Base-by-base conservation (phyloP, 1,284 basidiomycete species). In the Apiotrichum gamsii region DNA sequence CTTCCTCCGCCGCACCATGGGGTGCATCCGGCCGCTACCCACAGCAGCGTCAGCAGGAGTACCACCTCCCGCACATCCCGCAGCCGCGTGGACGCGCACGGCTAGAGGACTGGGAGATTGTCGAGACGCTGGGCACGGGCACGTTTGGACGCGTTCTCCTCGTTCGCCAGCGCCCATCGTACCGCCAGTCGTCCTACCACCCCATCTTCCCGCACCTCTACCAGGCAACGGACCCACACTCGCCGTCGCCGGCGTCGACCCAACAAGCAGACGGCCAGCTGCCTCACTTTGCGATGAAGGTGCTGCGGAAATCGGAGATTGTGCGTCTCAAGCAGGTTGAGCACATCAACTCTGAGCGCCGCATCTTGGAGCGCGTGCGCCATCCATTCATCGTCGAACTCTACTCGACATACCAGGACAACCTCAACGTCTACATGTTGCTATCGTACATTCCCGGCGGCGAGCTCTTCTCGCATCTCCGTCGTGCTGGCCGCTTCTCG, bases 381-480 rank as follows among this genome's bases (percentile, higher is more conserved):
- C 78, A 80, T 62, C 77, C 77, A 5, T 80, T 80, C 65, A 70
- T 80, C 40, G 77, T 80, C 52, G 79, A 80, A 55, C 68, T 80
- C 44, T 67, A 70, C 50, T 58, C 65, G 11, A 72, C 70, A n/a
- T 70, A 70, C 52, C 72, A 78, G 56, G 77, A 78, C 59, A 65
- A 69, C 50, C 63, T 73, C 36, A 78, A 77, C 58, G 73, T 76
- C 34, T 78, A 78, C 65, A 76, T 78, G 75, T 59, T 78, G 34
- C 62, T 78, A 36, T 76, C 76, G 6, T 78, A 76, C 50, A 72
- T 77, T 5, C 74, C 75, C 3, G 77, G 77, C 8, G 77, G 77
- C 45, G 77, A 78, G 54, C 61, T 78, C 16, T 78, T 78, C 58
- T 75, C 74, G 4, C 74, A 77, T 43, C 59, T 77, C 15, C 67